Evolutionary conservation across 2,329 filamentous ascomycete species (phyloP), one percentile per base, ranked within the genome.

Genomic region (Fusarium siculi): DNA sequence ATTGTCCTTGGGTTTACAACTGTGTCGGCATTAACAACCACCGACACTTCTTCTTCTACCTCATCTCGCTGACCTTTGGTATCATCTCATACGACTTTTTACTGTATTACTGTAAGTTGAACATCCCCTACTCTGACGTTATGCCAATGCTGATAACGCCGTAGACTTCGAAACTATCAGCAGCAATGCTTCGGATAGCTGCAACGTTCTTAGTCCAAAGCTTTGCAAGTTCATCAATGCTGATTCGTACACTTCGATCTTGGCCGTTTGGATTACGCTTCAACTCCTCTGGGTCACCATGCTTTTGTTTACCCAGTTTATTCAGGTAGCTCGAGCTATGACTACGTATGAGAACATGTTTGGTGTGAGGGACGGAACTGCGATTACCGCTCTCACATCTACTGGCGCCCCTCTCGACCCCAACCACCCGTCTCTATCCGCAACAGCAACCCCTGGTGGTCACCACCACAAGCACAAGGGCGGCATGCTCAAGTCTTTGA

Each of bases 261-360:
- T 97, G 25, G 89, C 89, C 18, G 84, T 93, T 34, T 99, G 96
- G 96, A 89, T 89, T 11, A 88, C 89, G 5, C 85, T 98, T 47
- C 97, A 99, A 82, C 88, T 98, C 37, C 92, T 94, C 25, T 99
- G 96, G 96, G 94, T 98, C 6, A 92, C 93, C n/a, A 98, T 99
- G 95, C 91, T 99, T 39, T 88, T 98, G 67, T 93, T 95, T 73
- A 97, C 98, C 9, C 97, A 99, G 80, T 91, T 98, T 57, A 88
- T 98, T 56, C 96, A 99, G 80, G 92, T 99, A 57, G 93, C 95
- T 0, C 91, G 95, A 69, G 97, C 95, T 64, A 92, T 97, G 86
- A 99, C 96, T 2, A 99, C 96, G 0, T 98, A 93, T 82, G 96
- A 99, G 83, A 97, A 95, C 81, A 98, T 99, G 95, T 91, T 92